Conservation (phyloP, 1,284 basidiomycete species). For the Ceratobasidium sp. region DNA sequence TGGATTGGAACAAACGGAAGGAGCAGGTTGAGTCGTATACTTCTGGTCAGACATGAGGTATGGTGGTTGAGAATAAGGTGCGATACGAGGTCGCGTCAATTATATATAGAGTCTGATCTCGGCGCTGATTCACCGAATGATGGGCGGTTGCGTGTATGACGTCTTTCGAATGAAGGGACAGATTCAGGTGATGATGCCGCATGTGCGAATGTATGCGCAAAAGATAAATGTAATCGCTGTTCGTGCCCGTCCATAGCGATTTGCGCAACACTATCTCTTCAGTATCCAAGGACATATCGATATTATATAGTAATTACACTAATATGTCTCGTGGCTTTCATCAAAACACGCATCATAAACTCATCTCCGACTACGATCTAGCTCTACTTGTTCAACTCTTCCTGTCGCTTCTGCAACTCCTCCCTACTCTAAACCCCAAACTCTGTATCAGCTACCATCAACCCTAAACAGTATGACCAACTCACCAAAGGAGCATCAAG, state of each 20-base stretch:
- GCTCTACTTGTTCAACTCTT: slow-evolving; percentile 33
- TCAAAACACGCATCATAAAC: too few species aligned
- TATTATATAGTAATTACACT: too few species aligned
- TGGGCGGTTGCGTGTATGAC: not conserved
- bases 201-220: too few species aligned
- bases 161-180: not conserved
- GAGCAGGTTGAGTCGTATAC: slow-evolving; percentile 18
- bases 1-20: slow-evolving; percentile 1
- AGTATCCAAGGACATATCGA: too few species aligned
- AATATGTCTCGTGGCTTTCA: too few species aligned
- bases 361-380: too few species aligned
- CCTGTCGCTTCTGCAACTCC: slow-evolving; percentile 19
- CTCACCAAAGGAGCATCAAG: slow-evolving; percentile 43
- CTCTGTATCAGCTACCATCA: not conserved
- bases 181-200: too few species aligned
- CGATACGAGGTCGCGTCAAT: not conserved
- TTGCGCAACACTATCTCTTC: too few species aligned
- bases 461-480: not conserved
- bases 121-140: not conserved
- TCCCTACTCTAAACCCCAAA: slow-evolving; percentile 14
- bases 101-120: slow-evolving; percentile 3
- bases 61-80: not conserved
- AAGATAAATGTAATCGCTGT: too few species aligned
- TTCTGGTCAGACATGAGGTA: slow-evolving; percentile 15
- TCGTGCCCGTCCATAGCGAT: too few species aligned